Percentiles rank a stretch among this genome's conserved stretches.
Evolutionary conservation across 352 stramenopile species (phyloP).

Genomic region (Phytophthora boehmeriae): DNA sequence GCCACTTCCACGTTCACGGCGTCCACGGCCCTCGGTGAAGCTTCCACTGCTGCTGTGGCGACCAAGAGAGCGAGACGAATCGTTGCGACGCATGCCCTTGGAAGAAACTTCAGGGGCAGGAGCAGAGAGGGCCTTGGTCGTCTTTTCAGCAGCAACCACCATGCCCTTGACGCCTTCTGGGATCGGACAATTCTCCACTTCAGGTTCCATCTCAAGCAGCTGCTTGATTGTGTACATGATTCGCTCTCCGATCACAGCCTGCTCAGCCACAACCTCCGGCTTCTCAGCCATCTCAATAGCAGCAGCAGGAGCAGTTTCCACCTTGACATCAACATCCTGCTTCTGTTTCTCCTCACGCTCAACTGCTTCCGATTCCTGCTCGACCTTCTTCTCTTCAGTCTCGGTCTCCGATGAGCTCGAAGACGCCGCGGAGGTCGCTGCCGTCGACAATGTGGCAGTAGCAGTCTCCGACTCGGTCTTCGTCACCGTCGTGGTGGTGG

Average conservation of each 20-base stretch:
- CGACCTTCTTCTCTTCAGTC: slow-evolving; percentile 15
- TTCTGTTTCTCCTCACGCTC: slow-evolving; percentile 31
- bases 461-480: slow-evolving; percentile 10
- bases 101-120: slow-evolving; percentile 24
- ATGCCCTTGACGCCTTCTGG: slow-evolving; percentile 57
- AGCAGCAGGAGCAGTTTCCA: slow-evolving; percentile 8
- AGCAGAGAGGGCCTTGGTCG: slow-evolving; percentile 48
- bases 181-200: slow-evolving; percentile 50
- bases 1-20: slow-evolving; percentile 47
- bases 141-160: slow-evolving; percentile 53
- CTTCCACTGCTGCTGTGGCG: slow-evolving; percentile 50
- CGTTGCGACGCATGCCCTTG: slow-evolving; percentile 41
- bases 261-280: slow-evolving; percentile 38
- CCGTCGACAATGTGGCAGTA: slow-evolving; percentile 25
- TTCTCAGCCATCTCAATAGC: slow-evolving; percentile 15
- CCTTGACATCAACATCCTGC: slow-evolving; percentile 25
- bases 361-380: slow-evolving; percentile 3
- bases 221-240: slow-evolving; percentile 83
- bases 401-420: slow-evolving; percentile 36
- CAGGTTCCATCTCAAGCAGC: slow-evolving; percentile 74
- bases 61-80: slow-evolving; percentile 49
- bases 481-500: slow-evolving; percentile 14
- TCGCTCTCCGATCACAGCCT: slow-evolving; percentile 52
- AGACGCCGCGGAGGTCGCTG: slow-evolving; percentile 30
- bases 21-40: slow-evolving; percentile 42